These are phyloP conservation scores for Cochliopodium minus DNA, from an alignment of 208 protist genomes.

Conservation along the genomic window DNA sequence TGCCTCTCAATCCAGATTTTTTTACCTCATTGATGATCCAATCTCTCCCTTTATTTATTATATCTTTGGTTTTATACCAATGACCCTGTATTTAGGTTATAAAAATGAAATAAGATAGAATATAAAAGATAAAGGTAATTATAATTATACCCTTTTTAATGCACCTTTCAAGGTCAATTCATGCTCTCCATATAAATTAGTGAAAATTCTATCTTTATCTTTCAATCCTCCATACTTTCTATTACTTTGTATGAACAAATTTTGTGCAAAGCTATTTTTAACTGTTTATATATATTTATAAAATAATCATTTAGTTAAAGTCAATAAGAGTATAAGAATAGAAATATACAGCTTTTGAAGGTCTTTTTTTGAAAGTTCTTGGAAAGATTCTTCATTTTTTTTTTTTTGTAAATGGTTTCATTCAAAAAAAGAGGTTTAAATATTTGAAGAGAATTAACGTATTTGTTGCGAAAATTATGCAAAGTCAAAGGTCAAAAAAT, in stretches of 20 bases:
- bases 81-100: slow-evolving; percentile 66
- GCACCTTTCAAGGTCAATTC: slow-evolving; percentile 69
- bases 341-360: no score
- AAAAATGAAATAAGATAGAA: not conserved
- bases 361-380: no score
- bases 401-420: no score
- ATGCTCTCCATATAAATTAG: slow-evolving; percentile 89
- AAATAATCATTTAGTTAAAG: no score
- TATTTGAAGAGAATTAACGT: no score
- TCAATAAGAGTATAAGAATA: no score
- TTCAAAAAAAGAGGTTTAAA: no score
- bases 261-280: not conserved
- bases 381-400: no score
- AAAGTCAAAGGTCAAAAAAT: no score
- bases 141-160: slow-evolving; percentile 45
- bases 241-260: not conserved
- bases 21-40: slow-evolving; percentile 91
- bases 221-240: slow-evolving; percentile 75
- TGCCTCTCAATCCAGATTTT: slow-evolving; percentile 80
- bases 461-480: no score
- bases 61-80: slow-evolving; percentile 92
- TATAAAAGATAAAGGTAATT: not conserved
- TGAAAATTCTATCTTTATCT: slow-evolving; percentile 93
- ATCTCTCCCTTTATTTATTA: slow-evolving; percentile 80
- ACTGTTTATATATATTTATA: no score